Evolutionary conservation across 805 yeast genomes (phyloP), one percentile per base, ranked within the genome.

Genomic region (Grigorovia jiainica): DNA sequence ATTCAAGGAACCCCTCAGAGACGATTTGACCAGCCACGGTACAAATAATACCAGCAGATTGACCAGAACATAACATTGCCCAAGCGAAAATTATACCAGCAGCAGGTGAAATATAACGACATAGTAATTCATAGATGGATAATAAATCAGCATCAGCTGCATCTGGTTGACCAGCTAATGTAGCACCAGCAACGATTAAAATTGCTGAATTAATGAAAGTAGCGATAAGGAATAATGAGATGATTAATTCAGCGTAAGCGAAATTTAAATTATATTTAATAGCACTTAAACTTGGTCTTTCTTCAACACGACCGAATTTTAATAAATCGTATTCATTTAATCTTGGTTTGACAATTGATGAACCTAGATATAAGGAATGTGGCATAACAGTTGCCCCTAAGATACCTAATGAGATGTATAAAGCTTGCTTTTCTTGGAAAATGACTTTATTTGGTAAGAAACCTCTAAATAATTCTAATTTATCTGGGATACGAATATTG

Each of bases 301-400:
- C 80, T 31, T 60, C 49, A 7, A 65, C 62, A 29, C 63, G 60
- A 23, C 66, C 69, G 24, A 79, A 79, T 47, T 75, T 67, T 44
- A 72, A 69, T 3, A 71, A 51, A 58, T 87, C 96, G 52, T 68
- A 87, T 23, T 85, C 95, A 50, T 72, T 71, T 35, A 87, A 66
- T 48, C 96, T 72, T 19, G 95, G 84, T 58, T 87, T 94, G 6
- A 87, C 96, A 39, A 87, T 66, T 5, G 92, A 90, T 0, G 92
- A 82, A 1, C 95, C 95, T 43, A 87, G 65, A 53, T 82, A 86
- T 39, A 87, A 65, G 1, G 89, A 79, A 56, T 87, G 95, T 2
- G 96, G 96, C 96, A 87, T 87, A 19, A 87, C 95, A 0, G 95
- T 87, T 9, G 96, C 95, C 19, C 96, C 96, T 41, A 87, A 68